Evolutionary conservation across 164 flowering plant genomes (phyloP).

Genomic region (Tetrastigma voinierianum): DNA sequence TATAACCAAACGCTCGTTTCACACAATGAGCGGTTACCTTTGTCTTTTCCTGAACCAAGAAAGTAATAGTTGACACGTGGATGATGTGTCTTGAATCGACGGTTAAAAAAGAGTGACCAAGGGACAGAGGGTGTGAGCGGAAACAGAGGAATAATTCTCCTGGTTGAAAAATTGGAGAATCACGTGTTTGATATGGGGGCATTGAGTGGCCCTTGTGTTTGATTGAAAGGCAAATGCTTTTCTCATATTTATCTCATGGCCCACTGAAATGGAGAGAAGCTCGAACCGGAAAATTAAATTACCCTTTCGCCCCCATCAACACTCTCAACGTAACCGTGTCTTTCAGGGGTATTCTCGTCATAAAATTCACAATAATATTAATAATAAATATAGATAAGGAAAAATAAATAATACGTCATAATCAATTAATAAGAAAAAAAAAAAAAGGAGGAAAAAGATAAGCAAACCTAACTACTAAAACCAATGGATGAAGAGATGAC

Average conservation of each 20-base stretch:
- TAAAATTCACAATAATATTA: not conserved
- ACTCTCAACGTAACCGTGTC: not conserved
- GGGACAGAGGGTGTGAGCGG: not conserved
- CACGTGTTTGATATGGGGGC: conserved; percentile 8
- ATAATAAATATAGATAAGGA: too few species aligned
- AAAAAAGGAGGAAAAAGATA: too few species aligned
- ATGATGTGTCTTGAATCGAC: too few species aligned
- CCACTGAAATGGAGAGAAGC: too few species aligned
- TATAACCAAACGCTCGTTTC: too few species aligned
- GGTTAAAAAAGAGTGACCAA: too few species aligned
- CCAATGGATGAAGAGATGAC: conserved; percentile 8
- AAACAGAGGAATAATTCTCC: too few species aligned
- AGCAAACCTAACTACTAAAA: conserved; percentile 1
- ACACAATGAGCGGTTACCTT: not conserved
- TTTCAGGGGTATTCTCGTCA: not conserved
- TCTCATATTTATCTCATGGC: too few species aligned
- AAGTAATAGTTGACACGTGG: too few species aligned
- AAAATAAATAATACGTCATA: too few species aligned
- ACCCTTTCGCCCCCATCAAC: not conserved
- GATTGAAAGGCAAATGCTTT: conserved; percentile 7
- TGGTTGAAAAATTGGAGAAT: not conserved
- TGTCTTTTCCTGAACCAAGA: conserved; percentile 15
- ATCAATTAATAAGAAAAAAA: too few species aligned
- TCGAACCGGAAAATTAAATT: not conserved
- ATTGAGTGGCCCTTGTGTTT: conserved; percentile 6